These are phyloP conservation scores for Zanthoxylum bungeanum DNA, from an alignment of 345 rosid species.

Conservation along the genomic window DNA sequence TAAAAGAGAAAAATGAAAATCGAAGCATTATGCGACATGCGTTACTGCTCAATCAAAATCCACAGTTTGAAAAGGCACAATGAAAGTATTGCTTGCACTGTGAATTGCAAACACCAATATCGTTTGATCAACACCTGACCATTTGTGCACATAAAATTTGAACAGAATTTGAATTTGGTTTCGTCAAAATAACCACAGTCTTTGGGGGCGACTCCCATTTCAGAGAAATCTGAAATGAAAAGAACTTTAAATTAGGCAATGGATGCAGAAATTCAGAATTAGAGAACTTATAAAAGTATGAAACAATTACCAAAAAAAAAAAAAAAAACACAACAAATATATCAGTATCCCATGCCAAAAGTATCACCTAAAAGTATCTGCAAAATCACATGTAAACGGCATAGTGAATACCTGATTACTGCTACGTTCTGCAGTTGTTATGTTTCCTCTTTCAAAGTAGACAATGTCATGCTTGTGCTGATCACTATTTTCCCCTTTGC, in stretches of 20 bases:
- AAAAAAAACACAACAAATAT: neutral
- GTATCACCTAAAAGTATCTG: neutral
- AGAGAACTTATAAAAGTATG: neutral
- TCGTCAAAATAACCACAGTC: conserved; percentile 82
- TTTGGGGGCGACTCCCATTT: conserved; percentile 92
- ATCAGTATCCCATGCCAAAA: neutral
- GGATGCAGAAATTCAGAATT: neutral
- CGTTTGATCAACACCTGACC: conserved; percentile 62
- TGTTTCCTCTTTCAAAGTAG: conserved; percentile 92
- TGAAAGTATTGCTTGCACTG: conserved; percentile 3
- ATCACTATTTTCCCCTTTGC: conserved; percentile 78
- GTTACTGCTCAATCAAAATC: neutral
- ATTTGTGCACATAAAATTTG: conserved; percentile 70
- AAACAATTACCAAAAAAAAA: neutral
- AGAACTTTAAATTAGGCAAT: conserved; percentile 24
- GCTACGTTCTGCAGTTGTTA: conserved; percentile 86
- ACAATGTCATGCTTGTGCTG: conserved; percentile 95
- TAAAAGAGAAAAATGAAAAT: neutral
- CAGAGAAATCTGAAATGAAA: conserved; percentile 76
- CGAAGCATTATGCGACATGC: neutral
- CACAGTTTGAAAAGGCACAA: neutral
- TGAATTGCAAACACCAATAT: conserved; percentile 9
- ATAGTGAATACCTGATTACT: conserved; percentile 72
- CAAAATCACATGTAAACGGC: neutral
- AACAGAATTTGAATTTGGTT: conserved; percentile 88